phyloP scores from a whole-genome alignment of 148 eudicot genomes.

The Rhododendron vialii region DNA sequence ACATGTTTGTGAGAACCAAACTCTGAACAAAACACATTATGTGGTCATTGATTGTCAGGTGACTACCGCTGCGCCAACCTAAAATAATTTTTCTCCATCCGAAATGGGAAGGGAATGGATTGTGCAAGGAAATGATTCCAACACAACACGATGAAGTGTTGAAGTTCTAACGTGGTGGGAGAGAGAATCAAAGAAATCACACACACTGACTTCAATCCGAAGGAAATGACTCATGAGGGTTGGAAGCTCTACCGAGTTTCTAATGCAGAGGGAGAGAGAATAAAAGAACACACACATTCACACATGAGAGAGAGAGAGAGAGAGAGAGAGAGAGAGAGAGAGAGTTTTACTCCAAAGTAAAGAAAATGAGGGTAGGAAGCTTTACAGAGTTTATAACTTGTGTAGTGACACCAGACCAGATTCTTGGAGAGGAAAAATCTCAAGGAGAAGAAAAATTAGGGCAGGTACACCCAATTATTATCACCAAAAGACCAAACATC shows the following conservation, averaged over 20 bases:
- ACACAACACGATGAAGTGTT: background rate
- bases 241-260: background rate
- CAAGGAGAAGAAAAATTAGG: background rate
- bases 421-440: background rate
- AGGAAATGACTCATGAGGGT: background rate
- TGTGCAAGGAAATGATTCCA: background rate
- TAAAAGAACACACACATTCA: background rate
- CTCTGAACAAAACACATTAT: background rate
- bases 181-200: background rate
- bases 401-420: background rate
- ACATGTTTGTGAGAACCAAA: background rate
- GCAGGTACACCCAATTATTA: background rate
- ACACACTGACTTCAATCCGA: background rate
- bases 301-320: background rate
- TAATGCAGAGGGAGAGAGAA: background rate
- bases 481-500: background rate
- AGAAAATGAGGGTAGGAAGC: background rate
- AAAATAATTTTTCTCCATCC: background rate
- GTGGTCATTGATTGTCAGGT: background rate
- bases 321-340: background rate
- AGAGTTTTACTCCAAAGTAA: background rate
- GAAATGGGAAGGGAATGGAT: background rate
- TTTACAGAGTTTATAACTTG: background rate
- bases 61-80: background rate
- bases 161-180: background rate